Evolutionary conservation across 2,329 filamentous ascomycete genomes (phyloP), one percentile per base, ranked within the genome.

Genomic region (Colletotrichum camelliae): DNA sequence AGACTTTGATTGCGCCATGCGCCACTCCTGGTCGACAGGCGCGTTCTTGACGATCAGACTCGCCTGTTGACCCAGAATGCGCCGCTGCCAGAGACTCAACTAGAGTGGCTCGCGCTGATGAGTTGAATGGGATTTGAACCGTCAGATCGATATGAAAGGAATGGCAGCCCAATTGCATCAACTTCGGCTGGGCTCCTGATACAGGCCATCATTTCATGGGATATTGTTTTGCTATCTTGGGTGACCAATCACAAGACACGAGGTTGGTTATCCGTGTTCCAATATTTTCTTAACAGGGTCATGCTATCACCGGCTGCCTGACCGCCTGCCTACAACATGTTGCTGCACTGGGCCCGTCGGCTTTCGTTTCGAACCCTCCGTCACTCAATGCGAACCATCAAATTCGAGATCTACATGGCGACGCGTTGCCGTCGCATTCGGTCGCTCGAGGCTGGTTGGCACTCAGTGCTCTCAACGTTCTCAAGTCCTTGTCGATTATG

Each of bases 171-270:
- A 52, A 67, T 43, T 24, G 27, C 60, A 37, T 57, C 31, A 27
- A 37, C 35, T 29, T 48, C 64, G 55, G 33, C 70, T 29, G 27
- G 57, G 43, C 24, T 73, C 69, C 70, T 75, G 69, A 64, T 73
- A 64, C 73, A 73, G 55, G 57, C 37, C 70, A 48, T 73, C 73
- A 75, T 75, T 75, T 75, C 73, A 57, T 68, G 62, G 39, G 73
- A 75, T 73, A 72, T 75, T 75, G 64, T 75, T 73, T 64, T 57
- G 70, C 35, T 58, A 37, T 31, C 33, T 21, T 18, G 31, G 21
- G 43, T 31, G 18, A 39, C 73, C 70, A 75, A 75, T 73, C 43
- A 75, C 24, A 29, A 13, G 55, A 52, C 57, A 64, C 21, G 12
- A 72, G 37, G 16, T 37, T 35, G 16, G 43, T 33, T 13, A 29